Conservation (phyloP, 1,284 basidiomycete species). For the Tausonia pullulans region DNA sequence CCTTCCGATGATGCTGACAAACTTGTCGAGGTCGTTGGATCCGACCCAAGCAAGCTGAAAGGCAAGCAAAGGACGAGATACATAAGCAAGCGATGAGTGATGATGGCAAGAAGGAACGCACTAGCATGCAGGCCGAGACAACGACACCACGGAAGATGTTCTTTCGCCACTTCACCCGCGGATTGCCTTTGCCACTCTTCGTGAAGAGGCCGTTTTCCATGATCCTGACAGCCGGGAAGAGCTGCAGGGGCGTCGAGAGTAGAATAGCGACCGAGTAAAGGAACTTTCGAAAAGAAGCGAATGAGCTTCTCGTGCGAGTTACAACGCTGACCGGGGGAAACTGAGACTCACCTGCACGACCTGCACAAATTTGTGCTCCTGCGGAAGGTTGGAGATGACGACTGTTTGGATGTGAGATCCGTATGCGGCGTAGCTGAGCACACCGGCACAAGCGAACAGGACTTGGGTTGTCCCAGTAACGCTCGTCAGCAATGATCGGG, state of each 20-base stretch:
- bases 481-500: no score
- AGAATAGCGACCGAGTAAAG: slow-evolving; percentile 87
- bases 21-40: slow-evolving; percentile 88
- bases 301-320: background rate
- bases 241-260: slow-evolving; percentile 84
- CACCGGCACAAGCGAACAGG: slow-evolving; percentile 83
- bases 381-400: slow-evolving; percentile 86
- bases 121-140: slow-evolving; percentile 51
- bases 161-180: slow-evolving; percentile 64
- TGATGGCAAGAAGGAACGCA: background rate
- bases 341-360: slow-evolving; percentile 43
- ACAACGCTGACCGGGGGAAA: slow-evolving; percentile 27
- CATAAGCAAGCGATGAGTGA: background rate
- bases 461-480: slow-evolving; percentile 35
- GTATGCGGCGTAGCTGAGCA: slow-evolving; percentile 78
- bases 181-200: slow-evolving; percentile 55
- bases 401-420: slow-evolving; percentile 83
- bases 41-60: slow-evolving; percentile 70
- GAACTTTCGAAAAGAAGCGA: slow-evolving; percentile 46
- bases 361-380: slow-evolving; percentile 77
- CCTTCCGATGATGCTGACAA: slow-evolving; percentile 81
- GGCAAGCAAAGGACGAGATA: background rate
- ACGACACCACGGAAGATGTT: slow-evolving; percentile 73
- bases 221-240: slow-evolving; percentile 95
- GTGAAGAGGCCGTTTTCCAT: slow-evolving; percentile 94